phyloP scores from a whole-genome alignment of 2,329 filamentous ascomycete genomes.

The Aspergillus texensis region DNA sequence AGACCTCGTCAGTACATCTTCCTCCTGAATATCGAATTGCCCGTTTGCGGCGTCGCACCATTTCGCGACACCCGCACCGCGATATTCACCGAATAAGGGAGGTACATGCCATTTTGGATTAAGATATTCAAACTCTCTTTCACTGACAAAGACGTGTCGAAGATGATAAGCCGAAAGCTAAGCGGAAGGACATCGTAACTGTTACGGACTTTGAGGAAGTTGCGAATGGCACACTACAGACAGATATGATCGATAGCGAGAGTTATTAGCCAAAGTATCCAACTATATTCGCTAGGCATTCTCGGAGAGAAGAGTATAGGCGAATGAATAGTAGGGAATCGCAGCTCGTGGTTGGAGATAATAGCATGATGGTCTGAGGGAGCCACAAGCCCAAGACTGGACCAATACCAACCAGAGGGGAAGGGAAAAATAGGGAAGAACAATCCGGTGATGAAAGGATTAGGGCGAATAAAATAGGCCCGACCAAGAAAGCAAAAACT shows the following conservation, averaged over 20 bases:
- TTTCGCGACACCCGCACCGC: background rate
- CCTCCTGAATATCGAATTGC: background rate
- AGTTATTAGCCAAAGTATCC: slow-evolving; percentile 31
- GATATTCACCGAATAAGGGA: background rate
- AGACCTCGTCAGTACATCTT: slow-evolving; percentile 22
- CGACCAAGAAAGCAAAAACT: slow-evolving; percentile 9
- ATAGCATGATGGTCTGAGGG: background rate
- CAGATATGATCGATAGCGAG: slow-evolving; percentile 17
- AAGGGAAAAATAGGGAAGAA: background rate
- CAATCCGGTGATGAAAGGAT: slow-evolving; percentile 2
- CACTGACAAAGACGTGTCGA: slow-evolving; percentile 92
- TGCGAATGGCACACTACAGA: slow-evolving; percentile 79
- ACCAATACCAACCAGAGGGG: background rate
- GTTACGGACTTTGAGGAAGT: slow-evolving; percentile 93
- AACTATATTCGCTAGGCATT: slow-evolving; percentile 13
- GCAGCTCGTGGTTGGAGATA: background rate
- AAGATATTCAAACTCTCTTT: slow-evolving; percentile 97
- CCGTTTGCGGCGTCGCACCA: background rate
- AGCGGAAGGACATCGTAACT: slow-evolving; percentile 97
- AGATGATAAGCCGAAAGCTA: slow-evolving; percentile 91
- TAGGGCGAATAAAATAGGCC: slow-evolving; percentile 3
- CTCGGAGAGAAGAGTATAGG: background rate
- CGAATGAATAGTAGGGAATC: background rate
- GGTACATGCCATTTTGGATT: slow-evolving; percentile 81
- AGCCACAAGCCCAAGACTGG: background rate